Percentiles rank a stretch among this genome's conserved stretches.
These are phyloP conservation scores for Populus ilicifolia DNA, from an alignment of 345 rosid species.

Conservation along the genomic window DNA sequence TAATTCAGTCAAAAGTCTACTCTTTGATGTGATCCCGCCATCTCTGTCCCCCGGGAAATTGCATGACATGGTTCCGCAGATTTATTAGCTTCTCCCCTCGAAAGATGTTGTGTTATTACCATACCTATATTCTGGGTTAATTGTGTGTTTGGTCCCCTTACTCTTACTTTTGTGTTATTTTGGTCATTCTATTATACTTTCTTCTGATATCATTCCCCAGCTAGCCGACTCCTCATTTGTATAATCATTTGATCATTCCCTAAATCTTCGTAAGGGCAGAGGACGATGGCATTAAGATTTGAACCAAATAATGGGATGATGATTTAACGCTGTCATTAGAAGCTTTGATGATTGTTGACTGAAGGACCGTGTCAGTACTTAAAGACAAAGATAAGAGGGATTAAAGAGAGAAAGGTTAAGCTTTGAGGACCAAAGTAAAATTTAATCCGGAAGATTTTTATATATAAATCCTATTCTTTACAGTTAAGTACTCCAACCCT, in stretches of 20 bases:
- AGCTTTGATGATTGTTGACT: neutral
- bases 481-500: neutral
- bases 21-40: neutral
- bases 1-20: neutral
- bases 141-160: neutral
- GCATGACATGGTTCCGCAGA: neutral
- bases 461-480: neutral
- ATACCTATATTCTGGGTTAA: no score
- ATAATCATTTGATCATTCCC: neutral
- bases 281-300: no score
- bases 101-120: no score
- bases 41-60: neutral
- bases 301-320: neutral
- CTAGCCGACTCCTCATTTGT: no score
- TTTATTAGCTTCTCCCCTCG: neutral
- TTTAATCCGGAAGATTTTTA: neutral
- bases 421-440: neutral
- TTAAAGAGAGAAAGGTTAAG: neutral
- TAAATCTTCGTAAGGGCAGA: no score
- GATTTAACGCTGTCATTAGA: neutral
- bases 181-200: no score
- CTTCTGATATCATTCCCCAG: no score
- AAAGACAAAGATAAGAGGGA: neutral
- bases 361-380: neutral
- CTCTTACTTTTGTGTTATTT: neutral